These are phyloP conservation scores for Tephrocybe sp. DNA, from an alignment of 768 basidiomycete genomes.

Conservation along the genomic window DNA sequence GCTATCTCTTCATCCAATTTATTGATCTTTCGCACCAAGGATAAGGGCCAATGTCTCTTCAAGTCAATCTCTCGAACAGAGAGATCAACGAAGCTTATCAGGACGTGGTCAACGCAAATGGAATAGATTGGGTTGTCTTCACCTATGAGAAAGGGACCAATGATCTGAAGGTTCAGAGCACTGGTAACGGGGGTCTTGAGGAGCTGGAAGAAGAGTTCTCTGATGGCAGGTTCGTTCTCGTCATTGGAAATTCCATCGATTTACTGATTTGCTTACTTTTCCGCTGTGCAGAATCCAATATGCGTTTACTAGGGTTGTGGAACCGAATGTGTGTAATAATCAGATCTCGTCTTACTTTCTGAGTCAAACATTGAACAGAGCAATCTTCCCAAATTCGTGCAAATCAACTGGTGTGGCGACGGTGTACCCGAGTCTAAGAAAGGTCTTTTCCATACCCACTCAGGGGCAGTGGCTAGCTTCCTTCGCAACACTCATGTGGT, in stretches of 20 bases:
- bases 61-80: constrained; percentile 73
- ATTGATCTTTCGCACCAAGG: neutral
- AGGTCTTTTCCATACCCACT: constrained; percentile 89
- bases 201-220: constrained; percentile 94
- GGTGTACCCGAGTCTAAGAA: constrained; percentile 93
- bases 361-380: constrained; percentile 45
- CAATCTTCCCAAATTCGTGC: constrained; percentile 86
- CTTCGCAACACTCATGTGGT: constrained; percentile 85
- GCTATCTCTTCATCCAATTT: no score
- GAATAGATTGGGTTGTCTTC: constrained; percentile 77
- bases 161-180: constrained; percentile 84
- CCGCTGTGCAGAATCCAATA: constrained; percentile 76
- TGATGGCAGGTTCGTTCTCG: constrained; percentile 71
- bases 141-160: constrained; percentile 82
- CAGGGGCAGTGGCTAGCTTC: constrained; percentile 75
- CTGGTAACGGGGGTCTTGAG: constrained; percentile 85
- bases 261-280: constrained; percentile 11
- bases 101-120: constrained; percentile 63
- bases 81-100: constrained; percentile 77
- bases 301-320: constrained; percentile 82
- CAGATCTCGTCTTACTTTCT: neutral
- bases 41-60: constrained; percentile 61
- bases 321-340: constrained; percentile 68
- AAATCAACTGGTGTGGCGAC: constrained; percentile 97
- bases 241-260: constrained; percentile 8